A percentile compares a stretch with the other conserved stretches of the same genome.
phyloP scores from a whole-genome alignment of 2,329 filamentous ascomycete genomes.

The Biscogniauxia mediterranea region DNA sequence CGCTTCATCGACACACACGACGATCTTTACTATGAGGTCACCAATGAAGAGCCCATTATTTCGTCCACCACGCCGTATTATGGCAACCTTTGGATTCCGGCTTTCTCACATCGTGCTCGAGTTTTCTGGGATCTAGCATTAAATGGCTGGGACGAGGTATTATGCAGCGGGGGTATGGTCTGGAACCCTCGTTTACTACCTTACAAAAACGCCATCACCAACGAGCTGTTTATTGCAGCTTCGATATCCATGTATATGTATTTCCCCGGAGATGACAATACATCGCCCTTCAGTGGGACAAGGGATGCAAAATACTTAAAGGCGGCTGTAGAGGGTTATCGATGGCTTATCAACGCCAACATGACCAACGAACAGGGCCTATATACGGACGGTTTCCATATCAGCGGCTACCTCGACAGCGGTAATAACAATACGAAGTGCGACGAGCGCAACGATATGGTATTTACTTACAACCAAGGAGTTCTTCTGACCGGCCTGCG shows the following conservation, averaged over 20 bases:
- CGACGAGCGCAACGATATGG: conserved; percentile 80
- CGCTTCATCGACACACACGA: conserved; percentile 74
- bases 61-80: conserved; percentile 62
- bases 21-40: conserved; percentile 53
- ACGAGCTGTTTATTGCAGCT: conserved; percentile 82
- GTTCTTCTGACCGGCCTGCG: conserved; percentile 80
- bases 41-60: background rate
- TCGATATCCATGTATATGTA: conserved; percentile 87
- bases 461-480: conserved; percentile 95
- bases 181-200: conserved; percentile 81
- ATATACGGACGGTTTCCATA: conserved; percentile 87
- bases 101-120: conserved; percentile 79
- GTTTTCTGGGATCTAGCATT: conserved; percentile 82
- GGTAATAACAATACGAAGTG: conserved; percentile 69
- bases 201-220: conserved; percentile 97
- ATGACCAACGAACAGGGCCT: conserved; percentile 78
- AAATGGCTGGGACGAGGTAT: conserved; percentile 74
- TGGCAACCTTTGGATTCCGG: conserved; percentile 69
- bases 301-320: conserved; percentile 65
- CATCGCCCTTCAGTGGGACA: conserved; percentile 55
- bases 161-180: conserved; percentile 85
- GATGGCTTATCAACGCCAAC: conserved; percentile 74
- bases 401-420: conserved; percentile 61
- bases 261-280: conserved; percentile 77
- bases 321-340: conserved; percentile 74